A percentile compares a stretch with the other conserved stretches of the same genome.
phyloP scores from a whole-genome alignment of 108 stramenopile genomes.

The Seminavis robusta region DNA sequence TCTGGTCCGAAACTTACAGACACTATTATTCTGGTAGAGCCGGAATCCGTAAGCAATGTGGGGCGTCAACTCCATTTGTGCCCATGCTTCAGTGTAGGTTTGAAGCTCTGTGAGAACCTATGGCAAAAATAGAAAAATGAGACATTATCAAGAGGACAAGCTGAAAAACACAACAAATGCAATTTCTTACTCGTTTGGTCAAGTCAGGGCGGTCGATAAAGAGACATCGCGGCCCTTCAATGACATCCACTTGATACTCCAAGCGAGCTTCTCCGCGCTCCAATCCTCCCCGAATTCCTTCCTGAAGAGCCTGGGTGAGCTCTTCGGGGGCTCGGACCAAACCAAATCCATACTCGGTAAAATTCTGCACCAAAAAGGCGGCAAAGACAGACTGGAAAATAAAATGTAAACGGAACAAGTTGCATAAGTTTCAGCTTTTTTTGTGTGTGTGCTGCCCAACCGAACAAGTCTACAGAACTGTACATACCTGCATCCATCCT shows the following conservation, averaged over 20 bases:
- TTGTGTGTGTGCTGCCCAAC: too few species aligned
- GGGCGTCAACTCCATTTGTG: slow-evolving; percentile 45
- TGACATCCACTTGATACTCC: slow-evolving; percentile 38
- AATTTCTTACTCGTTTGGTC: slow-evolving; percentile 24
- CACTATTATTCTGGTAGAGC: slow-evolving; percentile 72
- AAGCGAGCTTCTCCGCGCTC: too few species aligned
- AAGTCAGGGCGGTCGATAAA: slow-evolving; percentile 40
- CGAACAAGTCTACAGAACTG: too few species aligned
- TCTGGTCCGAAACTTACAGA: too few species aligned
- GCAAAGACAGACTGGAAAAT: slow-evolving; percentile 49
- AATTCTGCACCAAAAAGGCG: slow-evolving; percentile 44
- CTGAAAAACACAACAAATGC: too few species aligned
- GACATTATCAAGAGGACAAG: too few species aligned
- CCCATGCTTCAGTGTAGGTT: slow-evolving; percentile 67
- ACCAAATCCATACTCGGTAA: slow-evolving; percentile 71
- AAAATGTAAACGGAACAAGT: too few species aligned
- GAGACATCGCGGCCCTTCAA: slow-evolving; percentile 32
- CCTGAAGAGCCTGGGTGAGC: slow-evolving; percentile 22
- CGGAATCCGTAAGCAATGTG: slow-evolving; percentile 72
- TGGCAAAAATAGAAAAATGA: too few species aligned
- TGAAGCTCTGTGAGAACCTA: slow-evolving; percentile 57
- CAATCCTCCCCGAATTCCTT: too few species aligned
- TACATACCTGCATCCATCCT: too few species aligned
- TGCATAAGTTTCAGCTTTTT: too few species aligned
- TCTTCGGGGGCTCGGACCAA: slow-evolving; percentile 47